Evolutionary conservation across 805 yeast genomes (phyloP).

Genomic region (Torulaspora delbrueckii): DNA sequence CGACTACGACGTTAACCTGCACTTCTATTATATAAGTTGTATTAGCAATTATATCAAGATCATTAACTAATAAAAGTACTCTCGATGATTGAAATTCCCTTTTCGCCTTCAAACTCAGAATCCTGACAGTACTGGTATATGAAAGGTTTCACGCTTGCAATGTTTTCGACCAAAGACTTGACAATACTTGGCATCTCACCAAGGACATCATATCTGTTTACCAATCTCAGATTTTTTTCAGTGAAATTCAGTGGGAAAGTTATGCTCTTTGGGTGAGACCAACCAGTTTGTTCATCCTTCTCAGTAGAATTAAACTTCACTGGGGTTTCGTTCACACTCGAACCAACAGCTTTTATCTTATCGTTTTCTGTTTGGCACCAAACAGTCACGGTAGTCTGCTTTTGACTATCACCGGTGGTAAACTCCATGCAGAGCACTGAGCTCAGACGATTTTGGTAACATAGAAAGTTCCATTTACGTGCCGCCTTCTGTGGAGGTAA

Average conservation of each 20-base stretch:
- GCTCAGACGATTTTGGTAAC: slow-evolving; percentile 62
- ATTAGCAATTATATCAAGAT: not conserved
- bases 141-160: slow-evolving; percentile 79
- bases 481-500: slow-evolving; percentile 93
- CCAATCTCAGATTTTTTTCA: slow-evolving; percentile 51
- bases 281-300: slow-evolving; percentile 60
- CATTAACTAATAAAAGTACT: slow-evolving; percentile 60
- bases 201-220: slow-evolving; percentile 84
- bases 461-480: slow-evolving; percentile 77
- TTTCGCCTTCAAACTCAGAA: slow-evolving; percentile 48
- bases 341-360: slow-evolving; percentile 44
- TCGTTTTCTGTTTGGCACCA: slow-evolving; percentile 46
- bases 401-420: slow-evolving; percentile 75
- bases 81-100: slow-evolving; percentile 68
- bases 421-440: slow-evolving; percentile 81
- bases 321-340: slow-evolving; percentile 56
- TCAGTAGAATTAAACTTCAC: slow-evolving; percentile 30
- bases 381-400: slow-evolving; percentile 33
- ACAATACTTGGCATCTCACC: slow-evolving; percentile 80
- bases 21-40: not conserved
- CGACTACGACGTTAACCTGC: slow-evolving; percentile 4
- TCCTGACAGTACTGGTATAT: slow-evolving; percentile 76
- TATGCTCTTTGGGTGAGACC: slow-evolving; percentile 63
- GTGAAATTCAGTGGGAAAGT: slow-evolving; percentile 33
- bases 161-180: slow-evolving; percentile 70